These are phyloP conservation scores for Rhinocladiella mackenziei DNA, from an alignment of 2,329 filamentous ascomycete species.

Conservation along the genomic window DNA sequence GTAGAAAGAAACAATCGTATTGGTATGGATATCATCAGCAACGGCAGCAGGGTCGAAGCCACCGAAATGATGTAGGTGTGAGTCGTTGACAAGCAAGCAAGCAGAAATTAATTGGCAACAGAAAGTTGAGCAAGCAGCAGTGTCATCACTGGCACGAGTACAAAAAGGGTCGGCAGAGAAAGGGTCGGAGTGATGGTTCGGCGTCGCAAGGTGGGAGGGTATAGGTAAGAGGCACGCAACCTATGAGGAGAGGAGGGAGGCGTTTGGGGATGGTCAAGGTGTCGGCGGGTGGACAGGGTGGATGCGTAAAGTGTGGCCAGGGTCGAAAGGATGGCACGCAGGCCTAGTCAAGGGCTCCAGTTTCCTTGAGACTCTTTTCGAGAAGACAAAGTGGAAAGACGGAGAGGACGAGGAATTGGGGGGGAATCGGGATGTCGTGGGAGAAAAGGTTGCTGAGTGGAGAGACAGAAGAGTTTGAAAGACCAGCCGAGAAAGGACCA, in stretches of 20 bases:
- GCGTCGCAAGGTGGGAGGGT: constrained; percentile 19
- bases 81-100: constrained; percentile 8
- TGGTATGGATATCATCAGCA: constrained; percentile 19
- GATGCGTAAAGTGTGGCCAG: constrained; percentile 20
- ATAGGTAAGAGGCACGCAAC: constrained; percentile 20
- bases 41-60: constrained; percentile 14
- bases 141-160: constrained; percentile 23
- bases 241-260: constrained; percentile 18
- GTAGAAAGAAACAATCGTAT: constrained; percentile 6
- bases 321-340: constrained; percentile 16
- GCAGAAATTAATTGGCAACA: constrained; percentile 10
- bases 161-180: constrained; percentile 18
- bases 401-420: no score
- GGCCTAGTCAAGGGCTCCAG: constrained; percentile 14
- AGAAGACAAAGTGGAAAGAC: no score
- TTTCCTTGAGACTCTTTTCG: no score
- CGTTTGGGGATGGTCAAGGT: constrained; percentile 16
- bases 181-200: constrained; percentile 6
- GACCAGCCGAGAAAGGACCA: no score
- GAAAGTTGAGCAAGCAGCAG: constrained; percentile 10
- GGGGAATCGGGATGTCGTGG: no score
- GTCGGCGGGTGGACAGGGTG: constrained; percentile 18
- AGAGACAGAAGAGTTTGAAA: no score
- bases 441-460: no score
- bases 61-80: constrained; percentile 13